These are phyloP conservation scores for Erodium chrysanthum DNA, from an alignment of 441 rosid genomes.

Conservation along the genomic window DNA sequence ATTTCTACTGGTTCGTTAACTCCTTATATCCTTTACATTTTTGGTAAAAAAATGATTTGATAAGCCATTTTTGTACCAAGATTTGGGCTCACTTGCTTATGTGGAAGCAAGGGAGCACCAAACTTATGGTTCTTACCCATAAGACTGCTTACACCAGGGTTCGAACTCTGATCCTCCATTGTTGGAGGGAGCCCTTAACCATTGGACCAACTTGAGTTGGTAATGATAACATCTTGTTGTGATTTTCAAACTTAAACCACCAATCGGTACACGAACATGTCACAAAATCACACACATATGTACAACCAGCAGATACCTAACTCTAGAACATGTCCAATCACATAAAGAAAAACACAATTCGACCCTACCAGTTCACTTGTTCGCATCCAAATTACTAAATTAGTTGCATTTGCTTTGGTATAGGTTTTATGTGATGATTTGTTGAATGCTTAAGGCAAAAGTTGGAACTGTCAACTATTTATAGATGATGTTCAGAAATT, in stretches of 20 bases:
- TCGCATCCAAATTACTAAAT: neutral
- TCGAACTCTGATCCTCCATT: no score
- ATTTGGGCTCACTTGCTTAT: no score
- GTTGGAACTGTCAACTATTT: neutral
- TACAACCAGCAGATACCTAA: neutral
- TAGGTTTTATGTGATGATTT: neutral
- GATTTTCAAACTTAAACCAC: neutral
- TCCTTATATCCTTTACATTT: neutral
- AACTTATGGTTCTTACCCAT: no score
- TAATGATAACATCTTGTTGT: neutral
- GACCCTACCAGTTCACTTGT: neutral
- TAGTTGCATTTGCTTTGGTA: neutral
- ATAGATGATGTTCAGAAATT: no score
- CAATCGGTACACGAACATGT: neutral
- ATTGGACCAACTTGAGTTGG: no score
- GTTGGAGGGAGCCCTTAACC: no score
- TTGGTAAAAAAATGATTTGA: no score
- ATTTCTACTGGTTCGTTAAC: slow-evolving; percentile 64
- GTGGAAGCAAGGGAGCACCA: no score
- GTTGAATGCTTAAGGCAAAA: neutral
- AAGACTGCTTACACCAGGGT: no score
- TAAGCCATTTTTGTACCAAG: no score
- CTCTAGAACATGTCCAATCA: neutral
- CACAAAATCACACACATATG: neutral
- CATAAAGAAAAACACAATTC: neutral